Evolutionary conservation across 768 basidiomycete genomes (phyloP), one percentile per base, ranked within the genome.

Genomic region (Phlebiopsis flavidoalba): DNA sequence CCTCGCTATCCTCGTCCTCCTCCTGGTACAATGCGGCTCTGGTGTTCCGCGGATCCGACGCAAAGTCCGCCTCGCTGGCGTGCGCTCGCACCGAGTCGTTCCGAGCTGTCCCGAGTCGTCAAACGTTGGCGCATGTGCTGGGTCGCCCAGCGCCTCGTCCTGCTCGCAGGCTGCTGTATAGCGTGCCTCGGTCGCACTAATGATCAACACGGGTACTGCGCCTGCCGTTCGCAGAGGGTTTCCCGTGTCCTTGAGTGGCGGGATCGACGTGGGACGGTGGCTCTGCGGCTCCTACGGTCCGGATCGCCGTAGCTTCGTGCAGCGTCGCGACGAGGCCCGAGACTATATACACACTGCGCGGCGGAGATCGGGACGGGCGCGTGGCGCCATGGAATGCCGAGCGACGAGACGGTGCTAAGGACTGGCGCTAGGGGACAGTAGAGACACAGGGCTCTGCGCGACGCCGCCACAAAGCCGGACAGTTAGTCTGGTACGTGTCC

Each of bases 391-490:
- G 8, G 69, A 67, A n/a, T n/a, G 59, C 60, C 64, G 15, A 63
- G 59, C 8, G 69, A 70, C 17, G 69, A 70, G 21, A 69, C 68
- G 2, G 68, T 70, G 59, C 67, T 70, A 14, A 72, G 62, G 17
- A 70, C 57, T n/a, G 33, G 66, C 69, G 47, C 65, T 66, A n/a
- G 31, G 67, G 67, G 0, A 61, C 50, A 2, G 67, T 67, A 7
- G 67, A 64, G n/a, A 72, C 65, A 0, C 65, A 0, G 70, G 70
- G 52, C 68, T 68, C 22, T 67, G 63, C 14, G 68, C 68, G 56
- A 78, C 67, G n/a, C 79, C 77, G 53, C 77, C 82, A n/a, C n/a
- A 26, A 80, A 81, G 33, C 82, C 83, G 37, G n/a, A 84, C 71
- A 35, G 81, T n/a, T n/a, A n/a, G n/a, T n/a, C n/a, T n/a, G 78